These are phyloP conservation scores for Purshia tridentata DNA, from an alignment of 306 rosid species.

Conservation along the genomic window DNA sequence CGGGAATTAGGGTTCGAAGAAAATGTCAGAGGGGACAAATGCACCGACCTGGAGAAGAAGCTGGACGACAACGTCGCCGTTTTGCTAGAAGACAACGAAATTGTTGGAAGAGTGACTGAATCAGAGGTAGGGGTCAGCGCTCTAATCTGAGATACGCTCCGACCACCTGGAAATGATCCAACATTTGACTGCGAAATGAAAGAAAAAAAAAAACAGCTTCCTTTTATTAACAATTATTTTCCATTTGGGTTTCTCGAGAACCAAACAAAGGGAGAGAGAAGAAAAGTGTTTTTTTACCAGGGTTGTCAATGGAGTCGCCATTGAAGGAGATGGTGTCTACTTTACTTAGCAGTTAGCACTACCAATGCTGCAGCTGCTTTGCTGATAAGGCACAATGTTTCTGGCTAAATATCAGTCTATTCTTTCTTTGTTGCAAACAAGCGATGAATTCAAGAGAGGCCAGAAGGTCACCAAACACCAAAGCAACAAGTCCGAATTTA, in stretches of 20 bases:
- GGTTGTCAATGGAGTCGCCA: slow-evolving; percentile 47
- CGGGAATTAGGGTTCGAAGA: slow-evolving; percentile 30
- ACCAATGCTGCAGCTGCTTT: background rate
- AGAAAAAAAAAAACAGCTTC: background rate
- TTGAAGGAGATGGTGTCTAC: slow-evolving; percentile 21
- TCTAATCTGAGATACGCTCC: slow-evolving; percentile 25
- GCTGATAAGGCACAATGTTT: background rate
- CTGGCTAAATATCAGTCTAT: background rate
- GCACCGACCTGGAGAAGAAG: slow-evolving; percentile 33
- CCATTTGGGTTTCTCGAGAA: background rate
- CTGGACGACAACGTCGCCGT: slow-evolving; percentile 31
- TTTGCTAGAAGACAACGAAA: slow-evolving; percentile 15
- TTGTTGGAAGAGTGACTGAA: slow-evolving; percentile 20
- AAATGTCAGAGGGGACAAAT: slow-evolving; percentile 22
- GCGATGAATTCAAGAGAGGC: slow-evolving; percentile 22
- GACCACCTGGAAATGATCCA: slow-evolving; percentile 29
- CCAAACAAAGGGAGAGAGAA: background rate
- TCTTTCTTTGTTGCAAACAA: background rate
- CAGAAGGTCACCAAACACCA: background rate
- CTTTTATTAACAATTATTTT: background rate
- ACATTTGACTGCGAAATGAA: slow-evolving; percentile 41
- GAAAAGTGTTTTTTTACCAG: slow-evolving; percentile 28
- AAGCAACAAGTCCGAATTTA: background rate
- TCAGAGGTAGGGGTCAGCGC: slow-evolving; percentile 18
- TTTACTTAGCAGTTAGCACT: background rate